Conservation (phyloP, 2,329 filamentous ascomycete genomes). For the Fusarium sp. region DNA sequence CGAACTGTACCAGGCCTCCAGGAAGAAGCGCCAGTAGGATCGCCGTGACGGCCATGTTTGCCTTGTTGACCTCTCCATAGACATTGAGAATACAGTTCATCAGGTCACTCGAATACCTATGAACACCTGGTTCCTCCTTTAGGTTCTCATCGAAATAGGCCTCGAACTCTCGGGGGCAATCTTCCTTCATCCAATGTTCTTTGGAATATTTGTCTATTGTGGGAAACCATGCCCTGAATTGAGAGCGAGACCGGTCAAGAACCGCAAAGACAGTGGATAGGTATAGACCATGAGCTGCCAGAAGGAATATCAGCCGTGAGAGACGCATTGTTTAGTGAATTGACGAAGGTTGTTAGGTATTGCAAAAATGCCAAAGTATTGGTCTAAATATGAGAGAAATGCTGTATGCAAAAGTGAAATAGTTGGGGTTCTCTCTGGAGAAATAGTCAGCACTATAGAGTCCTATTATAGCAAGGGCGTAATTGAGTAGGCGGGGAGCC, state of each 20-base stretch:
- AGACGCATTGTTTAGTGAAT: slow-evolving; percentile 11
- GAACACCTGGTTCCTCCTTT: not conserved
- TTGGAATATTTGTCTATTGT: slow-evolving; percentile 8
- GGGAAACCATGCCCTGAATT: slow-evolving; percentile 21
- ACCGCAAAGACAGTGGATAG: slow-evolving; percentile 5
- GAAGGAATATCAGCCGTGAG: slow-evolving; percentile 14
- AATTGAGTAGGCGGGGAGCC: not conserved
- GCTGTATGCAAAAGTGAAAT: not conserved
- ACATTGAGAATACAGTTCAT: slow-evolving; percentile 19
- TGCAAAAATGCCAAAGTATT: slow-evolving; percentile 1
- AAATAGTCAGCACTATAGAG: not conserved
- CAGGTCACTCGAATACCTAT: slow-evolving; percentile 7
- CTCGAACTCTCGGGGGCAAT: slow-evolving; percentile 14
- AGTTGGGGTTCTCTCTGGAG: not conserved
- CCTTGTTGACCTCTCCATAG: slow-evolving; percentile 20
- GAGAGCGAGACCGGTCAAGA: slow-evolving; percentile 14
- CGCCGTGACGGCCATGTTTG: slow-evolving; percentile 25
- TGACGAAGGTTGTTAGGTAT: not conserved
- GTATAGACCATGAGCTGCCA: slow-evolving; percentile 10
- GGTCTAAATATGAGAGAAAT: not conserved
- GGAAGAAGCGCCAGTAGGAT: slow-evolving; percentile 29
- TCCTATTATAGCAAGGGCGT: not conserved
- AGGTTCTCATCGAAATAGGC: slow-evolving; percentile 27
- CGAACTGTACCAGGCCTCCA: slow-evolving; percentile 22
- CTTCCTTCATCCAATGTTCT: slow-evolving; percentile 2